Evolutionary conservation across 208 protist species (phyloP), one percentile per base, ranked within the genome.

Genomic region (Trypanosoma rangeli): DNA sequence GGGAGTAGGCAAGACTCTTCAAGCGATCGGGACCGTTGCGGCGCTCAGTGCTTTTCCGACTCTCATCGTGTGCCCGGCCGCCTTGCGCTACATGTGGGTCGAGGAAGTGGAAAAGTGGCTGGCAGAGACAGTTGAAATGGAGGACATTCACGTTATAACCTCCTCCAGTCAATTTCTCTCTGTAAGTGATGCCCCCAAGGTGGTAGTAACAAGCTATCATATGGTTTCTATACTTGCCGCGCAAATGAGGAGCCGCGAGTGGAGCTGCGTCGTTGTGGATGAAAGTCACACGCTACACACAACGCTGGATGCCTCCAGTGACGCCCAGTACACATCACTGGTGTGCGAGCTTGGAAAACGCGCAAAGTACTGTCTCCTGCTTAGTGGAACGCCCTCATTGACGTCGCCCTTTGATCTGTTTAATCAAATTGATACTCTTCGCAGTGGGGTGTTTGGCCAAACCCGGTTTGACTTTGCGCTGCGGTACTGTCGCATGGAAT

Each of bases 261-360:
- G 90, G 90, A 37, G 29, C 18, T 80, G 83, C 64, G 50, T 95
- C 2, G 42, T 92, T 42, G 85, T 80, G 55, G 90, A 95, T 70
- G 90, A 95, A 72, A 91, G 84, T 49, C 90, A 95, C 52, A 64
- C 90, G 37, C 68, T 95, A n/a, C 90, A 87, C 59, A 92, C 90
- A 44, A 92, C 88, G 61, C 39, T 76, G 3, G 85, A 72, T 42
- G 77, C 72, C 29, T 50, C 18, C 56, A 58, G 20, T 16, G 90
- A 95, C 60, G 86, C 90, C 15, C 72, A 64, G 16, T 95, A 95
- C 68, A 95, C 90, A 5, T 75, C 69, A 15, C 60, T 82, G 3
- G 48, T 88, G 16, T 78, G 65, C 20, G 60, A 70, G 2, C 48
- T 95, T 22, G 80, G 80, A 31, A 78, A 76, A 60, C 62, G 54